These are phyloP conservation scores for Talaromyces sp. DNA, from an alignment of 2,329 filamentous ascomycete genomes.

Conservation along the genomic window DNA sequence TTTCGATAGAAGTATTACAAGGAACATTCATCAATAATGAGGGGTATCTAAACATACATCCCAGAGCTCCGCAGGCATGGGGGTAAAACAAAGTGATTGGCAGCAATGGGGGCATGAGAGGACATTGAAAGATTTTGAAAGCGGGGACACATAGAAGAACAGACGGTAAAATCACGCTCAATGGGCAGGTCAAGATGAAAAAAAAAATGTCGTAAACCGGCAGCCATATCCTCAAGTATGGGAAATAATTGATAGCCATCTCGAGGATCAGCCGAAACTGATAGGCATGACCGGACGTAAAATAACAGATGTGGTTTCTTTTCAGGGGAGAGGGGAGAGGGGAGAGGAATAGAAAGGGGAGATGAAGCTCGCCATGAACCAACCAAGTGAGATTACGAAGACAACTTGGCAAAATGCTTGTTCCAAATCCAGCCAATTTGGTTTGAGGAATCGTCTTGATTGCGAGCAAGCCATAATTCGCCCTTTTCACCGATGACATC, in stretches of 20 bases:
- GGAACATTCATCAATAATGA: constrained; percentile 16
- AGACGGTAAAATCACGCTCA: neutral
- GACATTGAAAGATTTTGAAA: constrained; percentile 2
- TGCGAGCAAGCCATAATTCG: constrained; percentile 95
- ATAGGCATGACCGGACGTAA: neutral
- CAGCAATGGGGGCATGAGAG: neutral
- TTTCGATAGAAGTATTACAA: too few relatives aligned
- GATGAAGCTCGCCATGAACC: neutral
- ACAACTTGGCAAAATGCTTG: constrained; percentile 80
- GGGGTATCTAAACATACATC: constrained; percentile 40
- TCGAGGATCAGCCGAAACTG: neutral
- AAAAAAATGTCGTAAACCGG: constrained; percentile 6
- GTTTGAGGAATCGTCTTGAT: constrained; percentile 83
- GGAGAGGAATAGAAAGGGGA: too few relatives aligned
- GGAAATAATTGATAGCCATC: neutral
- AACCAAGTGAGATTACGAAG: constrained; percentile 15
- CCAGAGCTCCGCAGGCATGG: constrained; percentile 16
- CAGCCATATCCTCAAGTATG: neutral
- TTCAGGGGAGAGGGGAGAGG: neutral
- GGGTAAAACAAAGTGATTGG: constrained; percentile 12
- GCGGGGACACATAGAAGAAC: neutral
- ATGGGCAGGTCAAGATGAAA: constrained; percentile 2
- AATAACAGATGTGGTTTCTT: neutral
- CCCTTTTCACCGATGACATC: constrained; percentile 95
- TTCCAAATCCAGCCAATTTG: constrained; percentile 98